Base-by-base conservation (phyloP, 129 eudicot species). In the Heracleum sosnowskyi region DNA sequence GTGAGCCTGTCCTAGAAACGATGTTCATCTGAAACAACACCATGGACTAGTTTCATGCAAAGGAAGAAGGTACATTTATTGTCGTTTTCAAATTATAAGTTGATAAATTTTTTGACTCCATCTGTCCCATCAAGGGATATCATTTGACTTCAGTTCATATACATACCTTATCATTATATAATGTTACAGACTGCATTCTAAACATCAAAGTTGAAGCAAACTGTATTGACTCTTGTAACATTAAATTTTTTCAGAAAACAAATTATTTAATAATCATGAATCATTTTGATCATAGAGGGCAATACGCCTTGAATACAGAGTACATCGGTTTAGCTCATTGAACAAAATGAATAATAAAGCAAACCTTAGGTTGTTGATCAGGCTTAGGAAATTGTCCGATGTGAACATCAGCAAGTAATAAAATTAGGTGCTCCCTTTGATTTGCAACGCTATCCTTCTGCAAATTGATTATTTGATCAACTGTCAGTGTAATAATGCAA, bases 341-440 rank as follows among this genome's bases (percentile, higher is more conserved):
- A 12, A 33, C 72, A 66, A 66, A 28, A 31, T 36, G 24, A 66
- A 66, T 16, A 66, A 66, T 66, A 77, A 34, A 13, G 81, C 34
- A n/a, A 74, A 92, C 98, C 98, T 92, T 96, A 42, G 99, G 99
- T 76, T 96, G 99, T 51, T 89, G 97, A 84, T 96, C 99, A 26
- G 97, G 97, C 84, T 92, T 92, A 31, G 97, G 99, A 70, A 88
- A 87, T 63, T 96, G 99, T 20, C 99, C 86, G 68, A 96, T 96
- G 81, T 96, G 99, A 49, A 96, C 99, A 92, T 96, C 92, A 68
- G 99, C 99, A 69, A 96, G 97, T 75, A 96, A 86, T 82, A 96
- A 86, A 82, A 96, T 96, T 55, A 96, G 85, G 78, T 96, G 99
- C 83, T 96, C 99, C 77, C 99, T 76, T 90, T 96, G 99, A 87